Evolutionary conservation across 2,329 filamentous ascomycete species (phyloP).

Genomic region (Xylariales sp.): DNA sequence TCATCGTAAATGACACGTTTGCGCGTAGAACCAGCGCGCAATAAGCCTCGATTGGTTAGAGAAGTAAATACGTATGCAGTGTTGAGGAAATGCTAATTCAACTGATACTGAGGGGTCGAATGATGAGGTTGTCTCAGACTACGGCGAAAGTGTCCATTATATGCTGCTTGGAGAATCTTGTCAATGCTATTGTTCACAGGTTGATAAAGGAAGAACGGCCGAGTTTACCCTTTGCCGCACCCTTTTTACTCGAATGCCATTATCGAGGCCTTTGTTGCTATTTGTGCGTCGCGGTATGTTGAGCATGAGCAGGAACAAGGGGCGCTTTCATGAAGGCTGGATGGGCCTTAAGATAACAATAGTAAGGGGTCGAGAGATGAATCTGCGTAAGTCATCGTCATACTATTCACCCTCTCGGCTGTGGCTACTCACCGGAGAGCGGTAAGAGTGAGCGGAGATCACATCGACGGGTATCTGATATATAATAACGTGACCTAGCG

Average conservation of each 20-base stretch:
- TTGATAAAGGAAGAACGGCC: not conserved
- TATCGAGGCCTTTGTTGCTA: not conserved
- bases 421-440: not conserved
- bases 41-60: not conserved
- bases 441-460: too few species aligned
- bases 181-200: constrained; percentile 7
- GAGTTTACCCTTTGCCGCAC: not conserved
- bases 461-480: not conserved
- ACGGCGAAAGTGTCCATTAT: not conserved
- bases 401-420: not conserved
- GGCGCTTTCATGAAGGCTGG: not conserved
- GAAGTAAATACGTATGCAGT: not conserved
- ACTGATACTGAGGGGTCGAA: not conserved
- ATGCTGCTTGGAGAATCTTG: not conserved
- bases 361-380: not conserved
- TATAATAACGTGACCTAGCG: too few species aligned
- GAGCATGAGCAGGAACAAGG: not conserved
- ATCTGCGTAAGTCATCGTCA: not conserved
- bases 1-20: not conserved
- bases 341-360: not conserved
- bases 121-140: not conserved
- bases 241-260: not conserved
- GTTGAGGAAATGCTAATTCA: too few species aligned
- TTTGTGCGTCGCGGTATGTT: not conserved
- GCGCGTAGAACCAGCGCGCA: constrained; percentile 6